Evolutionary conservation across 2,329 filamentous ascomycete species (phyloP).

Genomic region (Chaetomium sp.): DNA sequence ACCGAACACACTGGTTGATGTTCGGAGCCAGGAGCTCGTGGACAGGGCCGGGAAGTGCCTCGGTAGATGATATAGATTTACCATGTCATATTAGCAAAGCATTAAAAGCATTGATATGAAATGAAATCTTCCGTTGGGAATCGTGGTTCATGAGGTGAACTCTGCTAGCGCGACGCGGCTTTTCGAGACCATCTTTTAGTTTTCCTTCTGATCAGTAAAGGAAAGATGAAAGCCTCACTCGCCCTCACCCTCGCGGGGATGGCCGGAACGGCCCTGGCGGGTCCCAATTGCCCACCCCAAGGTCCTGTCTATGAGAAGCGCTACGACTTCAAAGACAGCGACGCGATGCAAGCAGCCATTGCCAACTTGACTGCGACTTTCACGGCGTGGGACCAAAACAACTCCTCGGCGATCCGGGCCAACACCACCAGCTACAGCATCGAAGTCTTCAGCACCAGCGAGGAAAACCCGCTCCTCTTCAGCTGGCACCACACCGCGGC

Average conservation of each 20-base stretch:
- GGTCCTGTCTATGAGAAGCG: slow-evolving; percentile 32
- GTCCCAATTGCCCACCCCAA: slow-evolving; percentile 31
- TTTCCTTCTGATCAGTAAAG: too few relatives aligned
- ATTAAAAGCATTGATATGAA: too few relatives aligned
- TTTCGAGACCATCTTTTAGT: too few relatives aligned
- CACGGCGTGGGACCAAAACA: slow-evolving; percentile 23
- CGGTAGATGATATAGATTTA: too few relatives aligned
- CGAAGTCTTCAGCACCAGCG: slow-evolving; percentile 25
- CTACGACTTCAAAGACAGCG: slow-evolving; percentile 24
- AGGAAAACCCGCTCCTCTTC: slow-evolving; percentile 18
- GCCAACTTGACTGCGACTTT: slow-evolving; percentile 29
- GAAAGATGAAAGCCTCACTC: neutral
- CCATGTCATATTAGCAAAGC: too few relatives aligned
- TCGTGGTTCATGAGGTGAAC: too few relatives aligned
- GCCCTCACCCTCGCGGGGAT: slow-evolving; percentile 21
- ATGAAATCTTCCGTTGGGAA: too few relatives aligned
- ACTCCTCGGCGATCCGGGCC: slow-evolving; percentile 23
- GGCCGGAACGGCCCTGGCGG: slow-evolving; percentile 8
- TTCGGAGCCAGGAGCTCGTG: too few relatives aligned
- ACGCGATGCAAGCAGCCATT: slow-evolving; percentile 26
- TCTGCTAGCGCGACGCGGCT: too few relatives aligned
- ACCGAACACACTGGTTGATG: too few relatives aligned
- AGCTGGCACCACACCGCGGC: slow-evolving; percentile 25
- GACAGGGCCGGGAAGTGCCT: too few relatives aligned
- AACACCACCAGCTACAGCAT: slow-evolving; percentile 33